phyloP scores from a whole-genome alignment of 139 green algal genomes.

The Chlorella sp. region DNA sequence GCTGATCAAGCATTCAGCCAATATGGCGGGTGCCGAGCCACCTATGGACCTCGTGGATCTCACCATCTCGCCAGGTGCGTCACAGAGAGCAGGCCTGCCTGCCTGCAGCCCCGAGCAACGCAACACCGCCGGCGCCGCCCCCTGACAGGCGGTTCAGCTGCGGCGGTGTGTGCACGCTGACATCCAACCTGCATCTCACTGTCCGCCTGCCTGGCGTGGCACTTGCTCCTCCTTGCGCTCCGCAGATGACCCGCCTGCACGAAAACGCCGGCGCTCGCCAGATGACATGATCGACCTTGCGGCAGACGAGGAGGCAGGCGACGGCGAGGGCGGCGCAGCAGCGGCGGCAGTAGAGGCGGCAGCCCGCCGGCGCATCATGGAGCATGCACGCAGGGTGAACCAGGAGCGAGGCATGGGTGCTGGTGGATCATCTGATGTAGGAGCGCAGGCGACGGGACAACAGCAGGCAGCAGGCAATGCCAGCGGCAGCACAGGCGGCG shows the following conservation, averaged over 20 bases:
- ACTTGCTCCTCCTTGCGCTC: neutral
- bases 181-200: neutral
- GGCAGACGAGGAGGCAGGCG: neutral
- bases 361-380: conserved; percentile 50
- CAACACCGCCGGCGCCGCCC: too few species aligned
- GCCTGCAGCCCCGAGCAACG: too few species aligned
- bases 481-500: neutral
- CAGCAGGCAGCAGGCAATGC: neutral
- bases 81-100: neutral
- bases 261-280: neutral
- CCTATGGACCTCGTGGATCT: neutral
- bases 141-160: too few species aligned
- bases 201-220: neutral
- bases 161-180: too few species aligned
- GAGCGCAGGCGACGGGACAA: conserved; percentile 13
- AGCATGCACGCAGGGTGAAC: conserved; percentile 36
- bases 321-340: too few species aligned
- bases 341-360: neutral
- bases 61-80: neutral
- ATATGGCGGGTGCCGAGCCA: neutral
- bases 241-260: neutral
- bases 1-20: neutral
- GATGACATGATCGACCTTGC: neutral
- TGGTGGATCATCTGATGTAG: neutral
- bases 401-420: neutral